Base-by-base conservation (phyloP, 345 rosid genomes). In the Ricinus communis region DNA sequence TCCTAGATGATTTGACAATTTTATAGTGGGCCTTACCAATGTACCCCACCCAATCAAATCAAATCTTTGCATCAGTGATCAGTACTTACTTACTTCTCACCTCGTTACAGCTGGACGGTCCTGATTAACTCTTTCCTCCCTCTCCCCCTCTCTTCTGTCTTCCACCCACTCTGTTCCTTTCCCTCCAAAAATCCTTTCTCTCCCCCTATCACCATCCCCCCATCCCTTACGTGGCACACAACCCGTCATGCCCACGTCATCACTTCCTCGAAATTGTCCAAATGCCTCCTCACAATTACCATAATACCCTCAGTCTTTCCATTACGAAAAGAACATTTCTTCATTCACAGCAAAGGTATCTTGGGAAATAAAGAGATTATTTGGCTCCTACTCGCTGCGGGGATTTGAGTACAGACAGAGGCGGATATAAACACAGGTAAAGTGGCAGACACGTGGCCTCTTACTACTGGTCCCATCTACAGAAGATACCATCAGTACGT, bases 51-150 rank as follows among this genome's bases (percentile, higher is more conserved):
- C 63, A 41, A 56, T 78, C 77, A 65, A 58, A 75, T 75, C 85
- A 78, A 36, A 66, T 72, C 71, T 65, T 49, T 69, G 62, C 52
- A 57, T 50, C 65, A 31, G 58, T 30, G 4, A 12, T 51, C 25
- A 5, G 24, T 30, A 28, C 63, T 12, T 36, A n/a, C n/a, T 18
- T 61, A 8, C 52, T n/a, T 8, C 33, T 45, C 38, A n/a, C 43
- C 10, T 53, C 30, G 40, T 6, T 60, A 69, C 76, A 81, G 55
- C 61, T 77, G 76, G 64, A 59, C 53, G 73, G 64, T 41, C 49
- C 76, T 12, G 79, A 76, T 78, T 77, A 22, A 40, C 62, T 58
- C 30, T 15, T 61, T 70, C 71, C 70, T 47, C 62, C 76, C 76
- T 66, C 74, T 6, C 2, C 1, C 47, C 0, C 15, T 45, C 56